Evolutionary conservation across 345 rosid species (phyloP), one percentile per base, ranked within the genome.

Genomic region (Murraya paniculata): DNA sequence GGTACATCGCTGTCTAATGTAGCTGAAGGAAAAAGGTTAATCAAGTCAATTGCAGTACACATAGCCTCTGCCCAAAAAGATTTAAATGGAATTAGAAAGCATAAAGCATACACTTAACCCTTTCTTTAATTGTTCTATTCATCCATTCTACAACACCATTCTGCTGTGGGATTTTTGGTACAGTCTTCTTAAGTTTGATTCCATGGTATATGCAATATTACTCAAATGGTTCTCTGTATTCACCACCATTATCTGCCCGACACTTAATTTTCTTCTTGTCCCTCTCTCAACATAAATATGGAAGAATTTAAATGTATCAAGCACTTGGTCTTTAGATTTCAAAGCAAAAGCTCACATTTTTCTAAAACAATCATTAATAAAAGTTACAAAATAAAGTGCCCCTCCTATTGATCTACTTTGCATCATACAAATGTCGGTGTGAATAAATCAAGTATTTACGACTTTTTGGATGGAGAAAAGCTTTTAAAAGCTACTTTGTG

Each of bases 121-220:
- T 74, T 35, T 80, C 27, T 11, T n/a, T 19, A 1, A 68, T 22
- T 9, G 65, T 76, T 53, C 6, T 70, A 1, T 75, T 71, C 71
- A 76, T 81, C 13, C 79, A 69, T 14, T 80, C 57, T 19, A 21
- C 66, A 24, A 80, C 21, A 9, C 68, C 62, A 76, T 81, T 77
- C 35, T 45, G 36, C 0, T 71, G 48, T 7, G 28, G 30, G 18
- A 64, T 76, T 21, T 76, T 67, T 25, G 35, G 53, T 18, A n/a
- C 61, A 11, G 14, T 76, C 72, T 2, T 81, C 14, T 70, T 2
- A 77, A 48, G 73, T 71, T 3, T 6, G 72, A 64, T 27, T 57
- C 19, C 25, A 0, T 76, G 19, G 21, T 16, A 0, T 65, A 33
- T 48, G 33, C 28, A 64, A 19, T 75, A 70, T 2, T 45, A 38